Evolutionary conservation across 1,284 basidiomycete genomes (phyloP), one percentile per base, ranked within the genome.

Genomic region (Pseudozyma pruni): DNA sequence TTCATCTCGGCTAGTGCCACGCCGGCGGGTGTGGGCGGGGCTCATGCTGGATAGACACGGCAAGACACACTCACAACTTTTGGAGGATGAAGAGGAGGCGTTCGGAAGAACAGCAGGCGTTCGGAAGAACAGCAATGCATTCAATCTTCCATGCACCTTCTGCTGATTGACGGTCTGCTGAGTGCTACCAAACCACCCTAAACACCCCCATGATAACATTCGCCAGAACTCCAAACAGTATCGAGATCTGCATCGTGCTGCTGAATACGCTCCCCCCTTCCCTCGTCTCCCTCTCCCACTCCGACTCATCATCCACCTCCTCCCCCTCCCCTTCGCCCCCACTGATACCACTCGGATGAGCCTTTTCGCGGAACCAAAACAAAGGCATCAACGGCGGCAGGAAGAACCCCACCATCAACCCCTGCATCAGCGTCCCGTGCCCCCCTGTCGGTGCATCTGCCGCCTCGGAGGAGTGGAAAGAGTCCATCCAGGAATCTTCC

Each of bases 401-500:
- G 29, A 72, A 72, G 41, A 72, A 72, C 3, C 70, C 70, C 1
- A 59, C 47, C 45, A 72, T 43, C 16, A 72, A 16, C 2, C 70
- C 70, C 14, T 59, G 48, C 45, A 72, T 34, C 11, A 72, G 60
- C 2, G 59, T 63, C 13, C 14, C 37, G 27, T 63, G 68, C 14
- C 47, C 27, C 8, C 49, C 55, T 0, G 56, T 14, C 17, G 35
- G 16, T 13, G 19, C 37, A 1, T 27, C 45, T 19, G 38, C 23
- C 22, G 41, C 23, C 4, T 31, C n/a, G n/a, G 41, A 10, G 17
- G 54, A 35, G 44, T 22, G 22, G 32, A 72, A 63, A 14, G 34
- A 41, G 44, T 72, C 70, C 53, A 72, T 67, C 70, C 70, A 72
- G 11, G 54, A 55, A 17, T 72, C 70, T 50, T 72, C 70, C 48